Percentiles rank a stretch among this genome's conserved stretches.
Conservation (phyloP, 345 rosid genomes). For the Melastoma malabathricum region DNA sequence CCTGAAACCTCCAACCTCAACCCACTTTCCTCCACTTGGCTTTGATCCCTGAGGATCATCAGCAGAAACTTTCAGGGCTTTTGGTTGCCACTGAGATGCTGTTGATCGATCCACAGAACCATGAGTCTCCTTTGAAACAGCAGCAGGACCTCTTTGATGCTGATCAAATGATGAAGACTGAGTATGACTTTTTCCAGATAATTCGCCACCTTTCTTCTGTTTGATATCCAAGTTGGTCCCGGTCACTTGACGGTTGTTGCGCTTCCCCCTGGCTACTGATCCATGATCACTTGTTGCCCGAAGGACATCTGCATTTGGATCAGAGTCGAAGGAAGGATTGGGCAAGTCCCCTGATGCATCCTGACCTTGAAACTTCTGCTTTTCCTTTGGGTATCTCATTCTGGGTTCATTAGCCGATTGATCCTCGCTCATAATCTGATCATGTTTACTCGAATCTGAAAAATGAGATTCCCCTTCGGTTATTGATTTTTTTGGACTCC, state of each 20-base stretch:
- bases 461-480: constrained; percentile 18
- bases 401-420: constrained; percentile 27
- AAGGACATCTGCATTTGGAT: constrained; percentile 14
- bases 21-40: constrained; percentile 25
- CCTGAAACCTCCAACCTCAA: constrained; percentile 22
- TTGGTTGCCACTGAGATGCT: constrained; percentile 78
- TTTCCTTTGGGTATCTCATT: constrained; percentile 27
- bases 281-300: constrained; percentile 44
- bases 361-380: constrained; percentile 27
- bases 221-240: constrained; percentile 36
- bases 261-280: constrained; percentile 33
- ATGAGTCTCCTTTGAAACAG: constrained; percentile 49
- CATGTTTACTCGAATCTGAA: constrained; percentile 23
- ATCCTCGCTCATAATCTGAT: constrained; percentile 29
- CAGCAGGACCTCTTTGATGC: constrained; percentile 23
- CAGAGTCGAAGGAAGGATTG: constrained; percentile 38
- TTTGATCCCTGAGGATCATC: constrained; percentile 27
- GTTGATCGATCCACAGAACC: constrained; percentile 33
- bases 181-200: constrained; percentile 19
- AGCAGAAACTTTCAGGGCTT: constrained; percentile 25
- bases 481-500: constrained; percentile 31
- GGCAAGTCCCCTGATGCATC: constrained; percentile 40
- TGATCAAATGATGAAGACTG: constrained; percentile 31
- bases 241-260: constrained; percentile 31
- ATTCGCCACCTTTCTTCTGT: constrained; percentile 36